Conservation (phyloP, 352 stramenopile species). For the Pythium angustatum region DNA sequence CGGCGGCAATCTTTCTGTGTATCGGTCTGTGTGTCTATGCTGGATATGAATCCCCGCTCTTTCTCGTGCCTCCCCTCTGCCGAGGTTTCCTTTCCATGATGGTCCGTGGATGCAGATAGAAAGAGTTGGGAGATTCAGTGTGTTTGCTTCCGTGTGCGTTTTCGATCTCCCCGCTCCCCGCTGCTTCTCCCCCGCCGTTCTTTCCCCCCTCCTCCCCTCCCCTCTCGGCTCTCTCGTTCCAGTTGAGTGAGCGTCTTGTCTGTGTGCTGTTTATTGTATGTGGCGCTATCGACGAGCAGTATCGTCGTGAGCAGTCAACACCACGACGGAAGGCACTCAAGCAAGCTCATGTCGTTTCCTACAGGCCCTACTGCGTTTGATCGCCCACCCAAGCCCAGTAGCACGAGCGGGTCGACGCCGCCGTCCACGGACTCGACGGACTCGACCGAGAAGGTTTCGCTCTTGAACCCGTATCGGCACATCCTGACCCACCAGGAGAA, state of each 20-base stretch:
- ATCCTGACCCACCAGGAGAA: constrained; percentile 43
- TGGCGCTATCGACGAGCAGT: constrained; percentile 27
- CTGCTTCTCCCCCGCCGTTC: background rate
- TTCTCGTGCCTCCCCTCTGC: background rate
- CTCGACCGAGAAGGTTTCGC: constrained; percentile 4
- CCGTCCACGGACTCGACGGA: constrained; percentile 19
- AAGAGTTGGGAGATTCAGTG: background rate
- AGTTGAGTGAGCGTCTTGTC: constrained; percentile 25
- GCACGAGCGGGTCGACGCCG: constrained; percentile 15
- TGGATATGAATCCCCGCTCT: background rate
- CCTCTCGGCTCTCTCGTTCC: constrained; percentile 8
- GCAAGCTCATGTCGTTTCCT: constrained; percentile 31
- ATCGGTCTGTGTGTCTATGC: background rate
- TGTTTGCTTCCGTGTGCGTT: background rate
- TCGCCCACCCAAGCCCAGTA: constrained; percentile 17
- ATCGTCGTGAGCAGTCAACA: constrained; percentile 15
- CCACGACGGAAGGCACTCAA: constrained; percentile 18
- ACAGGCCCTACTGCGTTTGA: constrained; percentile 14
- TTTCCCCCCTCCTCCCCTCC: background rate
- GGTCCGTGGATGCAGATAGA: no score
- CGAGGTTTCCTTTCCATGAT: background rate
- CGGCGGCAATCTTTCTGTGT: constrained; percentile 1
- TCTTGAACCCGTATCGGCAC: constrained; percentile 21
- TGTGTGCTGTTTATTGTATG: constrained; percentile 31
- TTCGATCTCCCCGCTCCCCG: background rate